Evolutionary conservation across 2,329 filamentous ascomycete species (phyloP).

Genomic region (Pestalotiopsis sp.): DNA sequence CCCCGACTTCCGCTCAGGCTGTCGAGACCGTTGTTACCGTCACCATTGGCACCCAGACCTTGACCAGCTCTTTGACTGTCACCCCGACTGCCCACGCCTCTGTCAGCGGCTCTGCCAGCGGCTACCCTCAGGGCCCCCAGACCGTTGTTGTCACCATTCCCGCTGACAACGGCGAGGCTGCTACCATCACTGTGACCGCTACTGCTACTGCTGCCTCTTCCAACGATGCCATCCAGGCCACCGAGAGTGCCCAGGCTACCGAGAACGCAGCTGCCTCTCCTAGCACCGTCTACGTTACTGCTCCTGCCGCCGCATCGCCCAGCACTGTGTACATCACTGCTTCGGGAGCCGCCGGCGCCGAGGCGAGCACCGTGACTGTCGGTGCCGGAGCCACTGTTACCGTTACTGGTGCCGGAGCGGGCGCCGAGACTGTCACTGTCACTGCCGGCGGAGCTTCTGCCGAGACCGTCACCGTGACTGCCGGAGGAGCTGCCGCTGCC

Average conservation of each 20-base stretch:
- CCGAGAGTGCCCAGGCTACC: conserved; percentile 13
- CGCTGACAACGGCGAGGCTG: conserved; percentile 12
- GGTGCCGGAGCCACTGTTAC: conserved; percentile 13
- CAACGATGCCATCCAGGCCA: conserved; percentile 16
- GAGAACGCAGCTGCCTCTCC: background rate
- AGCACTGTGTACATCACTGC: conserved; percentile 16
- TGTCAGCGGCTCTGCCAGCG: conserved; percentile 1
- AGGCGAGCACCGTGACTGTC: conserved; percentile 17
- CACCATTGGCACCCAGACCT: conserved; percentile 6
- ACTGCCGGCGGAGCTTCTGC: conserved; percentile 6
- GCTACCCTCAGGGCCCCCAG: conserved; percentile 4
- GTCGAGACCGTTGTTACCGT: conserved; percentile 22
- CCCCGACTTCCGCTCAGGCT: background rate
- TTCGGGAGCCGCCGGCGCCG: conserved; percentile 16
- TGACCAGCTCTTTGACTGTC: conserved; percentile 9
- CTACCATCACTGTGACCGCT: conserved; percentile 22
- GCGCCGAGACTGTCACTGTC: conserved; percentile 8
- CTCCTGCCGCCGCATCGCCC: conserved; percentile 14
- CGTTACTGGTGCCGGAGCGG: conserved; percentile 6
- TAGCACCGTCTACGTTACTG: background rate
- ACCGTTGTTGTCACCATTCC: conserved; percentile 15
- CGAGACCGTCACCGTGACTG: conserved; percentile 12
- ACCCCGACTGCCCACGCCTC: conserved; percentile 10
- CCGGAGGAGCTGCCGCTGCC: conserved; percentile 4
- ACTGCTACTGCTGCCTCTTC: conserved; percentile 24